Evolutionary conservation across 2,329 filamentous ascomycete species (phyloP), one percentile per base, ranked within the genome.

Genomic region (Bipolaris zeicola): DNA sequence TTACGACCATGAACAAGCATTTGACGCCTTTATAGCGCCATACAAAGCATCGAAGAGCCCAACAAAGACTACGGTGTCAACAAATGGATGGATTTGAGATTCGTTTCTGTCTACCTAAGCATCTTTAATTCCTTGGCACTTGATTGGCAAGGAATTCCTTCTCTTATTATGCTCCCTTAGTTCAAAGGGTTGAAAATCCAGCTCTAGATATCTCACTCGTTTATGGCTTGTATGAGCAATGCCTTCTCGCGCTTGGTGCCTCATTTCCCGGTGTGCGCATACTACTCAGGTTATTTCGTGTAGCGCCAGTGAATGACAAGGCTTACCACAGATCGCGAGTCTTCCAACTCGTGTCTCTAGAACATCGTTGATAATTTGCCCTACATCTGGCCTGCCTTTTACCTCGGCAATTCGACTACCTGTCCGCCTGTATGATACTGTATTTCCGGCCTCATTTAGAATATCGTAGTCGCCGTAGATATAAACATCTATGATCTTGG

Each of bases 401-500:
- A 63, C 36, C 50, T 61, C 20, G 33, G 55, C 43, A 52, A 59
- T 56, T 26, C 44, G 34, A n/a, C 46, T 50, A 10, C 48, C 55
- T 52, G 26, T 20, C 34, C 33, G 37, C 37, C 43, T 60, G 20
- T 58, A 47, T 45, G 22, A 34, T 8, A 58, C 52, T 49, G 31
- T 13, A 10, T 48, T 11, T 52, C 50, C 50, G 28, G 41, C 38
- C 24, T 57, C 8, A 52, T 56, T 16, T 24, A 52, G 11, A 7
- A 61, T 42, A 14, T 58, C 11, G 33, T 62, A 54, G 46, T 51
- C 11, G 13, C 59, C 16, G 16, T 63, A 63, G 39, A 63, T 55
- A 44, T 61, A 63, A 20, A 63, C 31, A 31, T 63, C 39, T 47
- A 63, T 57, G 53, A 63, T 63, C 47, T 26, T 63, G n/a, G 11